Base-by-base conservation (phyloP, 2,329 filamentous ascomycete species). In the Huntiella omanensis region DNA sequence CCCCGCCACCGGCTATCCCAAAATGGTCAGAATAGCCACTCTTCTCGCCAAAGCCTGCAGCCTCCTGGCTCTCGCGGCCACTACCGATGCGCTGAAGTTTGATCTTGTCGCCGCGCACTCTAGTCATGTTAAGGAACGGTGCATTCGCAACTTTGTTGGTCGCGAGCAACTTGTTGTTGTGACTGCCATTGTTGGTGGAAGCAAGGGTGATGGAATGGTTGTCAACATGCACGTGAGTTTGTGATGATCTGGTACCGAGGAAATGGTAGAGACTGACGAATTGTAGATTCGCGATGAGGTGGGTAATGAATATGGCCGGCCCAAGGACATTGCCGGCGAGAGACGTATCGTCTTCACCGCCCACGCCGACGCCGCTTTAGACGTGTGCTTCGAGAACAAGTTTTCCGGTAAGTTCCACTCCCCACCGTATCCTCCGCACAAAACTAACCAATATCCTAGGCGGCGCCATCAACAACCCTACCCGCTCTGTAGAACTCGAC, bases 131-230 rank as follows among this genome's bases (percentile, higher is more conserved):
- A 75, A 79, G 58, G 82, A 88, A 66, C 75, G 88, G 67, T 98
- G 91, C 68, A 83, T 98, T 62, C 77, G 88, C 61, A 98, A 98
- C 68, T 98, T 95, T 62, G 87, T 95, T 54, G 73, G 76, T 51
- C 82, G 77, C 64, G 86, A 95, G 59, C 93, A 91, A 53, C 69
- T 98, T 53, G 91, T 98, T 37, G 88, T 96, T 33, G 88, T 98
- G 45, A 96, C 88, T 48, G 83, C 87, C 47, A 94, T 77, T 50
- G 72, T 94, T 48, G 76, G 80, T 60, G 91, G 91, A n/a, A 67
- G 67, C 54, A 83, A 80, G 64, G 88, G 86, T 49, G 91, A 98
- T 68, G 91, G 91, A 45, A 87, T 93, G 76, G 67, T 75, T 55
- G 76, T 96, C 53, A 93, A 96, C 62, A 91, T 98, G 72, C 80